These are phyloP conservation scores for Euphorbia celastroides DNA, from an alignment of 441 rosid species.

Conservation along the genomic window DNA sequence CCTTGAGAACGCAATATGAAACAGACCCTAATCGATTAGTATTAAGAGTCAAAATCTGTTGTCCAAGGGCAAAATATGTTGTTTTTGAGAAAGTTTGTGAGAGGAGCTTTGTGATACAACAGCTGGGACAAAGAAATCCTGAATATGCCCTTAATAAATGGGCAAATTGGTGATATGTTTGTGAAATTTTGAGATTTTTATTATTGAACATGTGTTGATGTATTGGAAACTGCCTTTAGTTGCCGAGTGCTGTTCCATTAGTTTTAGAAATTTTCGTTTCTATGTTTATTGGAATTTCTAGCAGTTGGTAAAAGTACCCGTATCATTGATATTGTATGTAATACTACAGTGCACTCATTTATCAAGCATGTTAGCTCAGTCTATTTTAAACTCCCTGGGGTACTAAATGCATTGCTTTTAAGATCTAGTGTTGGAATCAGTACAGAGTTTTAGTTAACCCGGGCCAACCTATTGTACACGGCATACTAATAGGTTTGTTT, in stretches of 20 bases:
- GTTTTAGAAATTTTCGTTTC: too few species aligned
- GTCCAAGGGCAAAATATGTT: too few species aligned
- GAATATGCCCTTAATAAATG: too few species aligned
- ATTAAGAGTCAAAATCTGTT: too few species aligned
- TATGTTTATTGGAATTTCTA: neutral
- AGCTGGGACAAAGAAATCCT: too few species aligned
- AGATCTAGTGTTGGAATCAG: neutral
- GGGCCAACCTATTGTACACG: neutral
- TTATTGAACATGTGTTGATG: neutral
- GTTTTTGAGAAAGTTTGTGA: too few species aligned
- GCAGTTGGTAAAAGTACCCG: neutral
- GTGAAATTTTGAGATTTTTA: neutral
- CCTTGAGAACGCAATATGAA: too few species aligned
- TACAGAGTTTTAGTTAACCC: neutral
- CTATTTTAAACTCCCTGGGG: neutral
- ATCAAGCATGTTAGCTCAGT: neutral
- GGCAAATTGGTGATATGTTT: neutral
- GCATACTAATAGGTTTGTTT: slow-evolving; percentile 11
- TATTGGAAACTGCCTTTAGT: neutral
- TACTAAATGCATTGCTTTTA: slow-evolving; percentile 4
- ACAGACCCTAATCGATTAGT: too few species aligned
- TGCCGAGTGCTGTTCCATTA: neutral
- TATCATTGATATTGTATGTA: neutral
- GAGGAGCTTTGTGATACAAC: too few species aligned
- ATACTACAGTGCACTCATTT: neutral